A percentile compares a stretch with the other conserved stretches of the same genome.
Evolutionary conservation across 129 eudicot genomes (phyloP).

Genomic region (Centella asiatica): DNA sequence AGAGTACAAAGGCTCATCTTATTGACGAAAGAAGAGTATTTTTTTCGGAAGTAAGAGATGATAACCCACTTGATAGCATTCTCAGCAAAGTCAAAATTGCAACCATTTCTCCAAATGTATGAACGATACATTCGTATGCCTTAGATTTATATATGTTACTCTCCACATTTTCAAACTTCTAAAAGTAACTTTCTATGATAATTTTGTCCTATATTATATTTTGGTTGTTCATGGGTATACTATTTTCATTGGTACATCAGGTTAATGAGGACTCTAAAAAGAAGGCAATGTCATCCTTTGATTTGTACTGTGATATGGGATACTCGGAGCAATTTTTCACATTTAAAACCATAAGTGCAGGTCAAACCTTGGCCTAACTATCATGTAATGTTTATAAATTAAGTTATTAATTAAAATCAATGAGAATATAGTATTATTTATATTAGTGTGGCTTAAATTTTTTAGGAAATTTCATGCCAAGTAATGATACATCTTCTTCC

Average conservation of each 20-base stretch:
- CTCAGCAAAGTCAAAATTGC: conserved; percentile 36
- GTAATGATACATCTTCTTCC: conserved; percentile 17
- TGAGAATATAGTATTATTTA: not conserved
- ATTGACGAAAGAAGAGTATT: conserved; percentile 43
- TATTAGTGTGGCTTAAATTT: not conserved
- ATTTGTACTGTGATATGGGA: conserved; percentile 44
- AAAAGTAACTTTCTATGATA: not conserved
- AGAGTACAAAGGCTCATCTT: conserved; percentile 31
- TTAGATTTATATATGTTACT: not conserved
- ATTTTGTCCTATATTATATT: not conserved
- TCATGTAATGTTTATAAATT: not conserved
- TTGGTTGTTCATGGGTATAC: not conserved
- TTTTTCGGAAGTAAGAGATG: conserved; percentile 43
- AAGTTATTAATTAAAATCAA: not conserved
- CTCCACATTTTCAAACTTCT: not conserved
- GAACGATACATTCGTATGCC: not conserved
- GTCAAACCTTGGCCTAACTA: conserved; percentile 12
- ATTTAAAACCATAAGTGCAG: conserved; percentile 32
- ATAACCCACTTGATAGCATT: conserved; percentile 43
- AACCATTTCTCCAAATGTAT: conserved; percentile 31
- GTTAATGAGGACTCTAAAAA: conserved; percentile 27
- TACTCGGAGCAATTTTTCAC: conserved; percentile 40
- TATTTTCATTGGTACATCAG: conserved; percentile 20
- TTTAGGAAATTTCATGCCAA: conserved; percentile 15
- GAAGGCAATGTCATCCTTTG: conserved; percentile 17